Evolutionary conservation across 257 asterid genomes (phyloP), one percentile per base, ranked within the genome.

Genomic region (Solanum lycopersicoides): DNA sequence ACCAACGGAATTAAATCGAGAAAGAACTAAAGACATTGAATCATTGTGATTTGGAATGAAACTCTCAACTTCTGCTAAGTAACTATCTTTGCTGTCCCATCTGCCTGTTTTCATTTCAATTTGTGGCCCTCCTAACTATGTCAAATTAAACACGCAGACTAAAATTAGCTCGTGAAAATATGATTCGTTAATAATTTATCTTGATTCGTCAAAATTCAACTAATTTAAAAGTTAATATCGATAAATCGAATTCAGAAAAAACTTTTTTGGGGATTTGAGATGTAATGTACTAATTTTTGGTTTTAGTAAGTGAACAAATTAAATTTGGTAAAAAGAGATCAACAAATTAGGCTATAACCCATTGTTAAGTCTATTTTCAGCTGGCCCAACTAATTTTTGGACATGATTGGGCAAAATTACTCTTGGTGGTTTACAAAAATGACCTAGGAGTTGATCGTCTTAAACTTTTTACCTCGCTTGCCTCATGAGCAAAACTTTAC

Each of bases 31-130:
- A 1, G 96, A 89, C 42, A 94, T 90, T 75, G 91, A 82, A 69
- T 91, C 99, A 25, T 94, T 94, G 90, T 94, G 96, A 83, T 95
- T 92, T 11, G 99, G 99, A 34, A 96, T 90, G 84, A 82, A 91
- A 69, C 28, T 88, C 15, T 94, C 95, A 7, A 94, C 92, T 86
- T 88, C 86, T 9, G 90, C 89, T 68, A 83, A 80, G 39, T 92
- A 77, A 10, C 97, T 94, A 41, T 60, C 63, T 34, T 86, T 92
- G 93, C 98, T 92, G 65, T 96, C 99, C 84, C 14, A 91, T n/a
- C 99, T 86, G 9, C 99, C 99, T 0, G 96, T 93, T 90, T 94
- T 96, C 93, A 96, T 92, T 42, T 87, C 91, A 47, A 94, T 69
- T 0, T n/a, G 41, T 9, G 98, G 98, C 86, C 98, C 98, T 75